A percentile compares a stretch with the other conserved stretches of the same genome.
phyloP scores from a whole-genome alignment of 2,329 filamentous ascomycete genomes.

The Apiospora pterosperma region DNA sequence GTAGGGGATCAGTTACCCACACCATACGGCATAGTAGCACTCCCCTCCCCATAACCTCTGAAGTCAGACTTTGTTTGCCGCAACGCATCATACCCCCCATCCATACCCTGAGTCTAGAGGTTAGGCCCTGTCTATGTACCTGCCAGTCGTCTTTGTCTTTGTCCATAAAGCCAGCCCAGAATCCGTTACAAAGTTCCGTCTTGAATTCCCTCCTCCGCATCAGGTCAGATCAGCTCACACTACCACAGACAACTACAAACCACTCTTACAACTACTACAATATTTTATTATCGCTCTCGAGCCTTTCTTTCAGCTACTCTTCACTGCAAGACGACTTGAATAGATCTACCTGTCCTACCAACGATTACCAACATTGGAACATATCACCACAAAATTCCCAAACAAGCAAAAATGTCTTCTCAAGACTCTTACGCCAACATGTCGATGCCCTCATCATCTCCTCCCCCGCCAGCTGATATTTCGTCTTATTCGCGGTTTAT shows the following conservation, averaged over 20 bases:
- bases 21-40: not conserved
- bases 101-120: not conserved
- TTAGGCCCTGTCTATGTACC: not conserved
- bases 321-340: no score
- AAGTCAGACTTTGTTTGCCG: slow-evolving; percentile 16
- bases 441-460: slow-evolving; percentile 21
- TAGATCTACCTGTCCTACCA: not conserved
- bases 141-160: not conserved
- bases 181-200: not conserved
- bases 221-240: not conserved
- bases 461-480: slow-evolving; percentile 26
- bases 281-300: not conserved
- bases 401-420: slow-evolving; percentile 20
- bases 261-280: not conserved
- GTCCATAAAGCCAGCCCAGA: slow-evolving; percentile 5
- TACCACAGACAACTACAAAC: not conserved
- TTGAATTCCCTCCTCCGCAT: not conserved
- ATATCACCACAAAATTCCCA: not conserved
- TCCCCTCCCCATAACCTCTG: slow-evolving; percentile 12
- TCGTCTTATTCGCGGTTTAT: slow-evolving; percentile 55
- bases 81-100: slow-evolving; percentile 1
- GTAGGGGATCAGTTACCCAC: slow-evolving; percentile 2
- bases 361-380: not conserved
- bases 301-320: not conserved
- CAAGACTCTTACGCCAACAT: slow-evolving; percentile 18